Evolutionary conservation across 192 early-diverging fungal species (phyloP), one percentile per base, ranked within the genome.

Genomic region (Spinellus fusiger): DNA sequence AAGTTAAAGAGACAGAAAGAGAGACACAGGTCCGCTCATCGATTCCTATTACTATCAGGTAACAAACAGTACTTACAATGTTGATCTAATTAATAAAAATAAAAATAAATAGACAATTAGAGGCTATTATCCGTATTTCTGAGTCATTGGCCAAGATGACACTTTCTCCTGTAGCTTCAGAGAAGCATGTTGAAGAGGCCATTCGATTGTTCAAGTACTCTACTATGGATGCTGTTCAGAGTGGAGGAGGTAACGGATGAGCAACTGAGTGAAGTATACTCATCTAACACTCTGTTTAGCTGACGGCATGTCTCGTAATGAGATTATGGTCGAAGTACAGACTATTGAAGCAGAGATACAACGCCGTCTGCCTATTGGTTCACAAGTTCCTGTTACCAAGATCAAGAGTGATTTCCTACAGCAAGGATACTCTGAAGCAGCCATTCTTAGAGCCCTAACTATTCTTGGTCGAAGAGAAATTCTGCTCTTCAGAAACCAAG

Each of bases 41-140:
- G 22, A 95, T 99, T 54, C 97, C 97, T 1, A 99, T 99, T 68
- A 99, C 97, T 9, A 85, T 99, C 60, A 86, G 88, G 76, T 85
- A 79, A 10, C n/a, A n/a, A n/a, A n/a, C n/a, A n/a, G n/a, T n/a
- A n/a, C n/a, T n/a, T 1, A 66, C 13, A 74, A 3, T 49, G 16
- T 15, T 4, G 32, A 25, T 49, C 37, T 16, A 8, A 47, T 63
- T 25, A 1, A 51, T 68, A 2, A 28, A n/a, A 37, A 18, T 69
- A 59, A 12, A 32, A 38, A 38, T n/a, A 25, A 23, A 26, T 59
- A 85, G 89, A 73, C 96, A 98, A 79, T 77, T 99, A 59, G 97
- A 99, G 77, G 97, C 97, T 46, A 95, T 99, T 65, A 86, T 99
- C 60, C 94, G 97, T 66, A 93, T 99, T 44, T 89, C 97, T 25